phyloP scores from a whole-genome alignment of 2,329 filamentous ascomycete species.

The Xylariaceae sp. region DNA sequence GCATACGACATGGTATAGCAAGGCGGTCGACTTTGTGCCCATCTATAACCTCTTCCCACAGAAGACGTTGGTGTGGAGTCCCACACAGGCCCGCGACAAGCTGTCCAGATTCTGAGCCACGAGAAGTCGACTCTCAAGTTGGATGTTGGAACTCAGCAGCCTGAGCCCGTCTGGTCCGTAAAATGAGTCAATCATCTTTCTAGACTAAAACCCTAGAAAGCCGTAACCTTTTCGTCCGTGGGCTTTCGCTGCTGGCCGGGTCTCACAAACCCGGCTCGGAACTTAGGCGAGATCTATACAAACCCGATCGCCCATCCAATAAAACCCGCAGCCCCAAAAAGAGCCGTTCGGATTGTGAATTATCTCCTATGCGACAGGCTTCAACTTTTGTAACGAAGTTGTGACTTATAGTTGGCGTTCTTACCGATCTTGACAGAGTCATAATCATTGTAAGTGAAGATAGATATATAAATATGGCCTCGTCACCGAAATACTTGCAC shows the following conservation, averaged over 20 bases:
- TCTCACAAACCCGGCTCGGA: conserved; percentile 9
- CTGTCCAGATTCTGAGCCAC: no score
- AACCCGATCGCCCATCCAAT: conserved; percentile 1
- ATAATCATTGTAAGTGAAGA: neutral
- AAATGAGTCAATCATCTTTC: neutral
- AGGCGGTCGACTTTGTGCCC: no score
- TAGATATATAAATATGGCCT: conserved; percentile 1
- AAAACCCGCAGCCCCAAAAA: neutral
- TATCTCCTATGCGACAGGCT: no score
- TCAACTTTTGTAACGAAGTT: no score
- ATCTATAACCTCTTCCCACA: no score
- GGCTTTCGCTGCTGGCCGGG: neutral
- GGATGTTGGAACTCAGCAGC: neutral
- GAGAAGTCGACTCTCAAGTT: neutral
- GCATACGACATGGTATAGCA: no score
- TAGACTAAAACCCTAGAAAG: no score
- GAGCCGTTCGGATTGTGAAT: no score
- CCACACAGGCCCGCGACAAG: no score
- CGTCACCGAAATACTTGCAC: neutral
- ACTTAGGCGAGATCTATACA: neutral
- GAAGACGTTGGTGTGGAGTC: no score
- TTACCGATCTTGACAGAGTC: neutral
- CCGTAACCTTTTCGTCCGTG: neutral
- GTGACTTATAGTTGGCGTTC: no score
- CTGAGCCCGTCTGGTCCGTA: neutral